These are phyloP conservation scores for Blastomyces emzantsi DNA, from an alignment of 2,329 filamentous ascomycete genomes.

Conservation along the genomic window DNA sequence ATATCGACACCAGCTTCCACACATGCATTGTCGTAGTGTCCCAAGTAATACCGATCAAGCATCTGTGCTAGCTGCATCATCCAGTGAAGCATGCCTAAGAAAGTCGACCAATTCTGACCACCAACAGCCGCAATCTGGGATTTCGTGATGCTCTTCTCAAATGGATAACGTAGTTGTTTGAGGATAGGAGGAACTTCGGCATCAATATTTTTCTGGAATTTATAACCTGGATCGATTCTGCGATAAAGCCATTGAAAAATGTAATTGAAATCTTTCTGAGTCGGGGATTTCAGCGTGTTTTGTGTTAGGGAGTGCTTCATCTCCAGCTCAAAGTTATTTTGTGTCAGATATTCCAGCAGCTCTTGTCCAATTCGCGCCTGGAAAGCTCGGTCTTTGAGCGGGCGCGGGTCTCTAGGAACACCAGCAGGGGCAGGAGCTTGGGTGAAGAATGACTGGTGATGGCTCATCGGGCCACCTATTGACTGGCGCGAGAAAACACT, in stretches of 20 bases:
- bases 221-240: constrained; percentile 86
- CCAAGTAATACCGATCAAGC: constrained; percentile 70
- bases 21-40: constrained; percentile 84
- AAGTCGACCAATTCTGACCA: constrained; percentile 94
- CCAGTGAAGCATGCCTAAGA: constrained; percentile 91
- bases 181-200: constrained; percentile 87
- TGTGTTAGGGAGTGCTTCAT: constrained; percentile 91
- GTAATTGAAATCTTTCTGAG: constrained; percentile 94
- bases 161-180: constrained; percentile 90
- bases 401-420: constrained; percentile 76
- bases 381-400: constrained; percentile 70
- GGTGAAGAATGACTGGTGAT: constrained; percentile 85
- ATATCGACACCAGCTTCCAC: constrained; percentile 82
- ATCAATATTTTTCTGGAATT: constrained; percentile 90
- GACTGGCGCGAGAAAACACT: constrained; percentile 75
- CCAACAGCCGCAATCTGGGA: constrained; percentile 91
- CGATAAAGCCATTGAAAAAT: constrained; percentile 99
- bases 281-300: constrained; percentile 87
- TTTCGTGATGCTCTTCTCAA: constrained; percentile 91
- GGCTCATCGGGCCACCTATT: constrained; percentile 55
- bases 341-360: constrained; percentile 79
- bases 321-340: constrained; percentile 95
- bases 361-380: constrained; percentile 80
- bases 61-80: constrained; percentile 97
- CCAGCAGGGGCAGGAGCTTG: constrained; percentile 73